These are phyloP conservation scores for Diplocarpon mali DNA, from an alignment of 2,329 filamentous ascomycete species.

Conservation along the genomic window DNA sequence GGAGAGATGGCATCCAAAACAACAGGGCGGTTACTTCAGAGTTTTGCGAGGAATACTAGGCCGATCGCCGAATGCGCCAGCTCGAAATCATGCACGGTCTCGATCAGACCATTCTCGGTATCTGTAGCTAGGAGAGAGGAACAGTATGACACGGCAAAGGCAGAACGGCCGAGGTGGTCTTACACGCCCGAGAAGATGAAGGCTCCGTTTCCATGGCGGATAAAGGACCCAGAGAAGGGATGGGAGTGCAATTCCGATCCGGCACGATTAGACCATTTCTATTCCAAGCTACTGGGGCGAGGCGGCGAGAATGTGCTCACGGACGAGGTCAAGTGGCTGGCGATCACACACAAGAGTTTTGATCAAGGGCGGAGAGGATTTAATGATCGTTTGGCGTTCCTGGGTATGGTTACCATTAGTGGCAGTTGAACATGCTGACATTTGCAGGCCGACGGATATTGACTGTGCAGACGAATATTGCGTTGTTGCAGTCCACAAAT, in stretches of 20 bases:
- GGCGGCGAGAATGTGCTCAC: conserved; percentile 64
- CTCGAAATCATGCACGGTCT: conserved; percentile 9
- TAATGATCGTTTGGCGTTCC: conserved; percentile 84
- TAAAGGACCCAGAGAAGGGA: conserved; percentile 39
- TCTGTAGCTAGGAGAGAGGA: conserved; percentile 21
- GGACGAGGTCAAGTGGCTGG: conserved; percentile 93
- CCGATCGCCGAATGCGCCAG: conserved; percentile 20
- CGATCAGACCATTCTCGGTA: conserved; percentile 20
- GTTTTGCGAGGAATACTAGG: conserved; percentile 24
- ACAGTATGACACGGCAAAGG: conserved; percentile 26
- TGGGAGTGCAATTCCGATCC: conserved; percentile 71
- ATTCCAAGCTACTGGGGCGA: conserved; percentile 62
- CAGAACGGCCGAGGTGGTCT: conserved; percentile 51
- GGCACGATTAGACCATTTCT: conserved; percentile 62
- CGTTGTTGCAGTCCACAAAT: conserved; percentile 38
- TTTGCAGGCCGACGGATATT: conserved; percentile 42
- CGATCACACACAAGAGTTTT: conserved; percentile 96
- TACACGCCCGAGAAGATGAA: conserved; percentile 60
- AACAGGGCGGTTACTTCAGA: conserved; percentile 31
- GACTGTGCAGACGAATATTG: conserved; percentile 54
- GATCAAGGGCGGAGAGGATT: conserved; percentile 90
- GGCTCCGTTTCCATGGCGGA: conserved; percentile 48
- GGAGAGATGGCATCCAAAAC: conserved; percentile 37
- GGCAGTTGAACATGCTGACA: conserved; percentile 12
- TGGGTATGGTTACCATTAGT: conserved; percentile 46